Evolutionary conservation across 208 protist genomes (phyloP), one percentile per base, ranked within the genome.

Genomic region (Trypanosoma cruzi): DNA sequence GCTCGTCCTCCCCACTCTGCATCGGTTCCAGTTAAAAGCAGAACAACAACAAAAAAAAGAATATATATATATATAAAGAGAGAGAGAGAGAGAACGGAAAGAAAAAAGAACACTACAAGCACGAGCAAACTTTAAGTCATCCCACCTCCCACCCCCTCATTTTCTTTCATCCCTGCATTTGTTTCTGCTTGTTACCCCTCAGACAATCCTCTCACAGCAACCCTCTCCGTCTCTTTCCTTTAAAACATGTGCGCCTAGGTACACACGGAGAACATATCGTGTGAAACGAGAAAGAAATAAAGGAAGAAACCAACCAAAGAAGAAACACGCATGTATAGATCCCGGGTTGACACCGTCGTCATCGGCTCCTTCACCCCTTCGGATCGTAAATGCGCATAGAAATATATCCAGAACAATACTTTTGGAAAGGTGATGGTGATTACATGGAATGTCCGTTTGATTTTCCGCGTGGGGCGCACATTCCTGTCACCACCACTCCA

Each of bases 1-100:
- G 36, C 36, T 40, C 10, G 36, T 40, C 36, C 36, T 40, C 36
- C 36, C 10, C 36, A 40, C 36, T 4, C 10, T 10, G 10, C 36
- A 40, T 13, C 36, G 10, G 48, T 68, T 20, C 13, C 16, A 6
- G 37, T 34, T n/a, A 24, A 42, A 44, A 74, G 16, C 2, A 54
- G 7, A 31, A 46, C 26, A 54, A 49, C 55, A 46, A 67, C 57
- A 26, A 67, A 37, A 54, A n/a, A 67, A 40, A 40, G 10, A 40
- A 52, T 34, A 64, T 49, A 49, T 49, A 49, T 49, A 49, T 49
- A 49, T 49, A 49, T 49, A 66, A 16, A 55, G 49, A 58, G 48
- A 78, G 22, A 53, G 55, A 54, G 40, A 60, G 3, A 31, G 66
- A 36, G 3, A 53, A 2, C 34, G 20, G 28, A 1, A 66, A 58